Conservation (phyloP, 768 basidiomycete genomes). For the Suillus spraguei region DNA sequence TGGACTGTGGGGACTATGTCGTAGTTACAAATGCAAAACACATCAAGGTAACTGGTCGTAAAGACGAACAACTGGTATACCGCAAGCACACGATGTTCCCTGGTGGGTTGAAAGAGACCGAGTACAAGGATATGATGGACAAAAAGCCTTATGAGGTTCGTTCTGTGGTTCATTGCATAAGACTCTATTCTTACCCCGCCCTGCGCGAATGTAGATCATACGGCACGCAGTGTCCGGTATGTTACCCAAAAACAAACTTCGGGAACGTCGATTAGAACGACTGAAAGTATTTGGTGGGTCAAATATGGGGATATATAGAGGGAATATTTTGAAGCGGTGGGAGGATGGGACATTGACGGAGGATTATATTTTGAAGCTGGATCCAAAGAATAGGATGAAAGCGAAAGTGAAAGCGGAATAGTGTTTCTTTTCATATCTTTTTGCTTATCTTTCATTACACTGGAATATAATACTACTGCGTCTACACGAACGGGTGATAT, state of each 20-base stretch:
- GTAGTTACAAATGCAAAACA: slow-evolving; percentile 89
- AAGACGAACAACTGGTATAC: slow-evolving; percentile 85
- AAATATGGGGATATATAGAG: slow-evolving; percentile 74
- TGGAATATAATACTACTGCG: slow-evolving; percentile 7
- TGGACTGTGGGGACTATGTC: slow-evolving; percentile 98
- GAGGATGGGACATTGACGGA: slow-evolving; percentile 73
- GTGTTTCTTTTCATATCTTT: slow-evolving; percentile 10
- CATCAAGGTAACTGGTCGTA: slow-evolving; percentile 87
- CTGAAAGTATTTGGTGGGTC: slow-evolving; percentile 85
- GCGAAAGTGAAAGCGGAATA: slow-evolving; percentile 23
- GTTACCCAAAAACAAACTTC: slow-evolving; percentile 97
- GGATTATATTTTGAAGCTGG: slow-evolving; percentile 32
- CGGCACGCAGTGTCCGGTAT: slow-evolving; percentile 96
- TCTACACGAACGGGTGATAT: neutral
- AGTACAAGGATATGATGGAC: slow-evolving; percentile 81
- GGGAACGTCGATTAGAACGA: slow-evolving; percentile 84
- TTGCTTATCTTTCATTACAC: slow-evolving; percentile 5
- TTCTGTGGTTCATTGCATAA: neutral
- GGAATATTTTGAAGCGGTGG: slow-evolving; percentile 82
- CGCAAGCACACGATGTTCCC: slow-evolving; percentile 91
- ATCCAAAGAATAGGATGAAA: slow-evolving; percentile 20
- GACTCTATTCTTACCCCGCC: neutral
- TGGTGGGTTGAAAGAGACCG: slow-evolving; percentile 90
- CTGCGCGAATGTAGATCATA: slow-evolving; percentile 67
- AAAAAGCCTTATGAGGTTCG: slow-evolving; percentile 85